Evolutionary conservation across 2,329 filamentous ascomycete genomes (phyloP), one percentile per base, ranked within the genome.

Genomic region (Diaporthe helianthi): DNA sequence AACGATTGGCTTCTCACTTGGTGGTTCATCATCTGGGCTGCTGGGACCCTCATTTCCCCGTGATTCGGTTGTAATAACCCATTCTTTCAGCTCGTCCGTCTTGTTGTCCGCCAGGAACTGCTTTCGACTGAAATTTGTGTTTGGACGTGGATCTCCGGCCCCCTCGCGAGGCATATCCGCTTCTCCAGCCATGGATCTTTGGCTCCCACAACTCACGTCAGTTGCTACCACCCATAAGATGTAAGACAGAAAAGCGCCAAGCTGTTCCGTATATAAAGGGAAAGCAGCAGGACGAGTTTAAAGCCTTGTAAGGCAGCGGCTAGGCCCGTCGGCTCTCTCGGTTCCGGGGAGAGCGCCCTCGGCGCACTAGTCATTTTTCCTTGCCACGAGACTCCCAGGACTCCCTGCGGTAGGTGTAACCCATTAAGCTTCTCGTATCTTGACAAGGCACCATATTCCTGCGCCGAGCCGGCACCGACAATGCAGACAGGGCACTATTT

Each of bases 1-100:
- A 4, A 65, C 19, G 58, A 63, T 55, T 2, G 65, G 66, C 6
- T 67, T 55, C 49, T 74, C 73, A 54, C 68, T 73, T 19, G 51
- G 65, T 2, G 73, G 71, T 52, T 74, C 73, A 36, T 47, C 36
- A n/a, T 65, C 64, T n/a, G 7, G 58, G n/a, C 51, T 26, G 10
- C 41, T 49, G 3, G 29, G 54, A 2, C 52, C 41, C 19, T 49
- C 52, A 19, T 38, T 31, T 22, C 12, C 19, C 0, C 41, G 7
- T 22, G 22, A 41, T 31, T 36, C 33, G 31, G 65, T 26, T 7
- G 29, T 58, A 22, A 36, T 51, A 4, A 36, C 31, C 38, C 65
- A 58, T 29, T 67, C 41, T 17, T 41, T 63, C 36, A 38, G 36
- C 5, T 17, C n/a, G n/a, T 36, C 15, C 15, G 10, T 19, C 9